A percentile compares a stretch with the other conserved stretches of the same genome.
phyloP scores from a whole-genome alignment of 2,329 filamentous ascomycete species.

The Nigrospora oryzae region DNA sequence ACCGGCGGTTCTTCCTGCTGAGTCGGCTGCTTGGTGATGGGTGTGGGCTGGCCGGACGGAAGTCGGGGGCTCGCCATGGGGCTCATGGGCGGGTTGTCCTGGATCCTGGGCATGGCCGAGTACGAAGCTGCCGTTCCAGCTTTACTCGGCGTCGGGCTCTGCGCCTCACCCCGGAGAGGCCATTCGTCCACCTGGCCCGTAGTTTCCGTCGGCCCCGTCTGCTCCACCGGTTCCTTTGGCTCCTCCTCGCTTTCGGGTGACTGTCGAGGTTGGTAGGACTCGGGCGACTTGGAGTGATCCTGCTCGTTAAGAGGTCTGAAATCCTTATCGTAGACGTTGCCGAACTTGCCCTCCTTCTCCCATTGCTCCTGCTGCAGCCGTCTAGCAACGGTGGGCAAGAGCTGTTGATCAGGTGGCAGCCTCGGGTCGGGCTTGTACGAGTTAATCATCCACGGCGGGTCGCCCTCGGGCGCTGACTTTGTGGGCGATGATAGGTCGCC shows the following conservation, averaged over 20 bases:
- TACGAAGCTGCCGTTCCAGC: conserved; percentile 40
- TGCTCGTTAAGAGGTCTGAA: conserved; percentile 76
- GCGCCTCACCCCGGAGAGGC: conserved; percentile 46
- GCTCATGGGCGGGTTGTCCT: conserved; percentile 30
- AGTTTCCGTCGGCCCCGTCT: conserved; percentile 9
- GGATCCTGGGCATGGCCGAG: conserved; percentile 56
- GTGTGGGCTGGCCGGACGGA: conserved; percentile 35
- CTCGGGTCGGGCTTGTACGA: conserved; percentile 95
- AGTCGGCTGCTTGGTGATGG: conserved; percentile 35
- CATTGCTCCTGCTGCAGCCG: conserved; percentile 89
- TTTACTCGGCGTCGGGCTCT: conserved; percentile 38
- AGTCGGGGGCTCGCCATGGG: conserved; percentile 37
- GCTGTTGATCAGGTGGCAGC: conserved; percentile 87
- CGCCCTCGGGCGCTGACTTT: conserved; percentile 74
- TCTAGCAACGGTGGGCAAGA: conserved; percentile 88
- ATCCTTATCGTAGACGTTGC: conserved; percentile 77
- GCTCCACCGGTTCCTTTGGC: conserved; percentile 12
- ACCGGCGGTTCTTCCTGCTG: conserved; percentile 36
- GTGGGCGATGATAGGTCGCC: conserved; percentile 42
- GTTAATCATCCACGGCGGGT: conserved; percentile 89
- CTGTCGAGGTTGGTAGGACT: conserved; percentile 19
- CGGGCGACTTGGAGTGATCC: conserved; percentile 36
- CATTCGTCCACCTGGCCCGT: conserved; percentile 36
- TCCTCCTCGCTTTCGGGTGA: conserved; percentile 13
- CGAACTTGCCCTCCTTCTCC: conserved; percentile 85